Evolutionary conservation across 2,329 filamentous ascomycete genomes (phyloP).

Genomic region (Trichoderma atroviride): DNA sequence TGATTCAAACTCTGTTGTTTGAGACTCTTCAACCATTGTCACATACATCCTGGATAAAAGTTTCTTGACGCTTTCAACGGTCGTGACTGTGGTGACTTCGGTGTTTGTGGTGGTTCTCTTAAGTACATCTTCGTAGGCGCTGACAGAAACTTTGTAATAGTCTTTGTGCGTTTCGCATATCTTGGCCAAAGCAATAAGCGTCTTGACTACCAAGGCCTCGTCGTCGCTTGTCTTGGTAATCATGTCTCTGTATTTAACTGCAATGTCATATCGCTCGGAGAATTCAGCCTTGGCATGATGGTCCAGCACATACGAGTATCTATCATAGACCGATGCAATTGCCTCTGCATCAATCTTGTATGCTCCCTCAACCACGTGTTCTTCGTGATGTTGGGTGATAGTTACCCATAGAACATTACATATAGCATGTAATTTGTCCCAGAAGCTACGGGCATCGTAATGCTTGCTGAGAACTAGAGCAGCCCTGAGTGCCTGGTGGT

Average conservation of each 20-base stretch:
- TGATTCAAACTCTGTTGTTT: constrained; percentile 31
- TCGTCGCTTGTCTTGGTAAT: constrained; percentile 44
- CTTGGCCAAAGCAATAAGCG: constrained; percentile 45
- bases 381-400: background rate
- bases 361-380: background rate
- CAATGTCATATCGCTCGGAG: constrained; percentile 46
- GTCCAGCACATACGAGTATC: constrained; percentile 52
- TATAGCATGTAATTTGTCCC: background rate
- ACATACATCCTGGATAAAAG: constrained; percentile 52
- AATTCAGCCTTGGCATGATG: constrained; percentile 47
- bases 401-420: background rate
- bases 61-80: constrained; percentile 51
- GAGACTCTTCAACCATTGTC: constrained; percentile 44
- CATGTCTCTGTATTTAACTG: constrained; percentile 51
- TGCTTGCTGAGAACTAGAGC: background rate
- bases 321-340: constrained; percentile 46
- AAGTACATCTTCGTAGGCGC: constrained; percentile 47
- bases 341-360: constrained; percentile 31
- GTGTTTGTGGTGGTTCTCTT: background rate
- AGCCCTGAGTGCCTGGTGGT: background rate
- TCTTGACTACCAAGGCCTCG: constrained; percentile 35
- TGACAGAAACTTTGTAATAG: constrained; percentile 48
- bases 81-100: constrained; percentile 33
- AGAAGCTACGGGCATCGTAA: background rate
- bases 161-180: constrained; percentile 49